phyloP scores from a whole-genome alignment of 148 eudicot species.

The Polygonum aviculare region DNA sequence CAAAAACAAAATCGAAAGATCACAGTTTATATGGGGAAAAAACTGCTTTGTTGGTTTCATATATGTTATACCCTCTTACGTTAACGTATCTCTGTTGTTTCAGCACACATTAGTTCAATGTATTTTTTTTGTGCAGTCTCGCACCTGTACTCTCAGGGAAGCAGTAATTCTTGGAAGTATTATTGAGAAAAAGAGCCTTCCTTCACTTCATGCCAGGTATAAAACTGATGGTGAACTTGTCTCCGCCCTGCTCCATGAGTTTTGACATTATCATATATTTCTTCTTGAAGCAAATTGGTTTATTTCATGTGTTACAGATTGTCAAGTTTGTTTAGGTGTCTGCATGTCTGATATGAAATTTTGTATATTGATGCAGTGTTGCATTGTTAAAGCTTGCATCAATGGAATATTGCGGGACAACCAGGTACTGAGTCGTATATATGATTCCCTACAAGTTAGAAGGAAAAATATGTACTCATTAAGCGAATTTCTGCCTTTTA shows the following conservation, averaged over 20 bases:
- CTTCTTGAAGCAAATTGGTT: not conserved
- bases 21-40: not conserved
- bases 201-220: conserved; percentile 76
- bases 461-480: not conserved
- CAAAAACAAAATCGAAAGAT: too few species aligned
- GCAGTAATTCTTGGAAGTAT: conserved; percentile 83
- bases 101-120: not conserved
- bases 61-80: not conserved
- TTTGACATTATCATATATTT: not conserved
- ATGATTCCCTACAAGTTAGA: not conserved
- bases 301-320: not conserved
- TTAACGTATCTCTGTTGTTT: not conserved
- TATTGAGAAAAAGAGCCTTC: conserved; percentile 62
- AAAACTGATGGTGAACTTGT: not conserved
- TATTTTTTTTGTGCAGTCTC: conserved; percentile 35
- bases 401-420: conserved; percentile 95
- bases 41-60: not conserved
- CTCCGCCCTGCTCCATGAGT: not conserved
- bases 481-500: not conserved
- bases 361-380: conserved; percentile 38
- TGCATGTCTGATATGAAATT: conserved; percentile 4
- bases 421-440: conserved; percentile 43
- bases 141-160: conserved; percentile 75
- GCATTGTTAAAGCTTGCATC: conserved; percentile 72
- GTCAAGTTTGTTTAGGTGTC: not conserved